Evolutionary conservation across 139 green algal genomes (phyloP).

Genomic region (Chlamydomonas sphaeroides): DNA sequence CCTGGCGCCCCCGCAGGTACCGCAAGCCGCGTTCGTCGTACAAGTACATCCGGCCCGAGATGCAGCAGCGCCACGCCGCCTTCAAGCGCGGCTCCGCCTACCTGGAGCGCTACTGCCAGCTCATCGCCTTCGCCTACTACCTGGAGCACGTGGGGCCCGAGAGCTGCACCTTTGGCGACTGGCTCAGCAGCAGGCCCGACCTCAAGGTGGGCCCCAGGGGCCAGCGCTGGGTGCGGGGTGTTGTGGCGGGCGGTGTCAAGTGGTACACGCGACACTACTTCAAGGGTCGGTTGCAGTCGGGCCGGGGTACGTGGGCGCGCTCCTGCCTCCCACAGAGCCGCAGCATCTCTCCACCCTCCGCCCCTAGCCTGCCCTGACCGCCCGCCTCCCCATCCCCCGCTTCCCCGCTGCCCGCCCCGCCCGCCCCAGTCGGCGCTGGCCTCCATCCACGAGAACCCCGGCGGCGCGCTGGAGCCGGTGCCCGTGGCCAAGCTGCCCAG

Average conservation of each 20-base stretch:
- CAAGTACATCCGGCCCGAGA: slow-evolving; percentile 61
- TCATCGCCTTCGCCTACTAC: slow-evolving; percentile 89
- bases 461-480: slow-evolving; percentile 77
- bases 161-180: slow-evolving; percentile 26
- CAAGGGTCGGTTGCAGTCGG: too few species aligned
- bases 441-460: slow-evolving; percentile 81
- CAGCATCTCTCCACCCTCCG: too few species aligned
- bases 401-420: too few species aligned
- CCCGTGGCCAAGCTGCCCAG: slow-evolving; percentile 57
- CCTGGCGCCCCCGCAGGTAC: slow-evolving; percentile 58
- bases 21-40: slow-evolving; percentile 69
- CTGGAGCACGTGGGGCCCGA: slow-evolving; percentile 70
- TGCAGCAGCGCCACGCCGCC: slow-evolving; percentile 71
- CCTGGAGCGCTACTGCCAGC: slow-evolving; percentile 93
- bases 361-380: too few species aligned
- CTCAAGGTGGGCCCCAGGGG: slow-evolving; percentile 21
- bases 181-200: slow-evolving; percentile 38
- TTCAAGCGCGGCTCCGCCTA: slow-evolving; percentile 89
- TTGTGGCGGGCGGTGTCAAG: neutral
- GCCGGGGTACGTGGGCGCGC: too few species aligned
- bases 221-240: neutral
- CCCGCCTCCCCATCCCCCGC: too few species aligned
- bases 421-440: slow-evolving; percentile 63
- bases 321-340: too few species aligned
- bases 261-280: neutral